These are phyloP conservation scores for Escovopsis weberi DNA, from an alignment of 2,329 filamentous ascomycete species.

Conservation along the genomic window DNA sequence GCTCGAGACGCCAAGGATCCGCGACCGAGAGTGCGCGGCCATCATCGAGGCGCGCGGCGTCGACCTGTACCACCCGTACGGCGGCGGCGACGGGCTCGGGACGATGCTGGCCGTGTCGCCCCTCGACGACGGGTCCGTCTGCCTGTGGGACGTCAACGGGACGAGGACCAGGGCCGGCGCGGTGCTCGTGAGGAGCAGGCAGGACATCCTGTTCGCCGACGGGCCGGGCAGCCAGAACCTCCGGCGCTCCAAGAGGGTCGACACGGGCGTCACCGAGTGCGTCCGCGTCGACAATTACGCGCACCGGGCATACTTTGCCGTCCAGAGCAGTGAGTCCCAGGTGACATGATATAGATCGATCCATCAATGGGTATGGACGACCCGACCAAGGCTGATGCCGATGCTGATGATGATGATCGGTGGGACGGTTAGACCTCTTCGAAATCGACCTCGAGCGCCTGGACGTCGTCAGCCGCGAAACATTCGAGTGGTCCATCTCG, in stretches of 20 bases:
- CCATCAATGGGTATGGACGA: neutral
- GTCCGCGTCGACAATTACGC: slow-evolving; percentile 60
- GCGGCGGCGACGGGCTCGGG: slow-evolving; percentile 30
- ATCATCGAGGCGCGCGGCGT: slow-evolving; percentile 57
- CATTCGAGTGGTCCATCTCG: slow-evolving; percentile 71
- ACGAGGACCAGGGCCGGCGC: slow-evolving; percentile 40
- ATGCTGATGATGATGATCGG: neutral
- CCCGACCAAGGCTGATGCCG: neutral
- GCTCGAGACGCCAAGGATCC: slow-evolving; percentile 49
- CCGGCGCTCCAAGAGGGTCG: slow-evolving; percentile 48
- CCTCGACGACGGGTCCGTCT: slow-evolving; percentile 76
- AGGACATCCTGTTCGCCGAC: slow-evolving; percentile 52
- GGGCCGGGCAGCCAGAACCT: slow-evolving; percentile 29
- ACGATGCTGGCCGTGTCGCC: slow-evolving; percentile 53
- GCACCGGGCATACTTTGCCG: slow-evolving; percentile 63
- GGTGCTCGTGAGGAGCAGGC: slow-evolving; percentile 49
- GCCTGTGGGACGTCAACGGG: slow-evolving; percentile 64
- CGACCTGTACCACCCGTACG: slow-evolving; percentile 44
- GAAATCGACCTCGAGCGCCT: slow-evolving; percentile 71
- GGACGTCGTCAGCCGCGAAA: slow-evolving; percentile 50
- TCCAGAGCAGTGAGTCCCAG: slow-evolving; percentile 47
- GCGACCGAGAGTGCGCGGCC: slow-evolving; percentile 26
- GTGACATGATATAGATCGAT: no score
- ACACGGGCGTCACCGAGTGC: slow-evolving; percentile 62
- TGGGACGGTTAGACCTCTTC: slow-evolving; percentile 37